These are phyloP conservation scores for Coemansia sp. DNA, from an alignment of 371 early-diverging fungal genomes.

Conservation along the genomic window DNA sequence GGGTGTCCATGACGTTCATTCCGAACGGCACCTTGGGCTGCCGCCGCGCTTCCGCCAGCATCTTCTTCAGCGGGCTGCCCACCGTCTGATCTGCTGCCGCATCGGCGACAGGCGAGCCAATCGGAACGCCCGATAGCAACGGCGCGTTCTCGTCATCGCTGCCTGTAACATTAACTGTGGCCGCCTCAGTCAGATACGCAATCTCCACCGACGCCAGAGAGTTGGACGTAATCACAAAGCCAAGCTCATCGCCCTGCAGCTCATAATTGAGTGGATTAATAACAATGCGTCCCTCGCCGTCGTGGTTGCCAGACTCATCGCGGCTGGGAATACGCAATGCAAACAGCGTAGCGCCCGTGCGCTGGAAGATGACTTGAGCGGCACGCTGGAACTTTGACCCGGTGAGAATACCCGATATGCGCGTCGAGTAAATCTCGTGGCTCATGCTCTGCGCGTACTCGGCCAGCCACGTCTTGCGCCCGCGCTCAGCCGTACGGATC, in stretches of 20 bases:
- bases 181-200: constrained; percentile 31
- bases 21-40: constrained; percentile 44
- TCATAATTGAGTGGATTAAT: constrained; percentile 61
- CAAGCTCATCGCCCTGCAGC: constrained; percentile 59
- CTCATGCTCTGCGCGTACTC: constrained; percentile 61
- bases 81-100: not conserved
- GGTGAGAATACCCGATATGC: constrained; percentile 51
- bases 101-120: not conserved
- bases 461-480: constrained; percentile 53
- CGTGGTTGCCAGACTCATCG: not conserved
- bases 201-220: constrained; percentile 44
- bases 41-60: constrained; percentile 24
- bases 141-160: constrained; percentile 9
- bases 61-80: constrained; percentile 34
- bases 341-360: constrained; percentile 59
- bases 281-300: constrained; percentile 35
- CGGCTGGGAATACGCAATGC: constrained; percentile 46
- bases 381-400: constrained; percentile 57
- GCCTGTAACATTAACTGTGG: constrained; percentile 15
- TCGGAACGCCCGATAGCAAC: constrained; percentile 18
- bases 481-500: constrained; percentile 22
- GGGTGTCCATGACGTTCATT: constrained; percentile 50
- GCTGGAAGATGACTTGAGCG: constrained; percentile 55
- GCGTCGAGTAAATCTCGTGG: constrained; percentile 63
- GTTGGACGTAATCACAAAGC: constrained; percentile 58